These are phyloP conservation scores for Sophora flavescens DNA, from an alignment of 306 rosid genomes.

Conservation along the genomic window DNA sequence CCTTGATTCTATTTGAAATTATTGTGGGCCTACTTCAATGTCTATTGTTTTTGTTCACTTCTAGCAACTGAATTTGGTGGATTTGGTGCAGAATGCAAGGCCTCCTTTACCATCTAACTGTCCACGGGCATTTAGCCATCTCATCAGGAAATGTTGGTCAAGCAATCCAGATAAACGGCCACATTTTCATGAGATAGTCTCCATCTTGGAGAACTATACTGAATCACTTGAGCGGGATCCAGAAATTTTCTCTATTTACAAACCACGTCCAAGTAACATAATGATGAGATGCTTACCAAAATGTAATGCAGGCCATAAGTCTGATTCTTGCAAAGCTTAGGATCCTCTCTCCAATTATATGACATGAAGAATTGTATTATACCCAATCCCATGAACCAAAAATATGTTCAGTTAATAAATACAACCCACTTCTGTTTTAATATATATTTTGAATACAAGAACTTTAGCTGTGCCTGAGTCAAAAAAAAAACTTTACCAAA, in stretches of 20 bases:
- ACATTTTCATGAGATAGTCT: conserved; percentile 79
- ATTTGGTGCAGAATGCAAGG: conserved; percentile 82
- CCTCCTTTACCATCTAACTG: conserved; percentile 85
- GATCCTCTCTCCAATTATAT: conserved; percentile 16
- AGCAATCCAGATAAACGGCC: conserved; percentile 82
- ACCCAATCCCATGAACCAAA: conserved; percentile 19
- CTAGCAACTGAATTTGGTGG: neutral
- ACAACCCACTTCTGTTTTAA: neutral
- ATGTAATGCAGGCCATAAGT: conserved; percentile 49
- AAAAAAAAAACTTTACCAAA: too few species aligned
- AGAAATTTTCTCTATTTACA: conserved; percentile 69
- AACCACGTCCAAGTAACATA: conserved; percentile 51
- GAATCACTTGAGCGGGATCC: conserved; percentile 77
- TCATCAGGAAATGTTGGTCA: conserved; percentile 92
- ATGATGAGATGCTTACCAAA: conserved; percentile 64
- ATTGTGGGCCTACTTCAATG: neutral
- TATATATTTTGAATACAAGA: neutral
- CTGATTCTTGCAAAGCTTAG: conserved; percentile 48
- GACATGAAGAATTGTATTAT: conserved; percentile 35
- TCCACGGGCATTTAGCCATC: conserved; percentile 74
- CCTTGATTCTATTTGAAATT: conserved; percentile 18
- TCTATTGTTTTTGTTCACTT: neutral
- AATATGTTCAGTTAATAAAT: conserved; percentile 19
- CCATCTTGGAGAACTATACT: conserved; percentile 65
- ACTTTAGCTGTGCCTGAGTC: neutral